Evolutionary conservation across 2,329 filamentous ascomycete genomes (phyloP), one percentile per base, ranked within the genome.

Genomic region (Lasiodiplodia sp.): DNA sequence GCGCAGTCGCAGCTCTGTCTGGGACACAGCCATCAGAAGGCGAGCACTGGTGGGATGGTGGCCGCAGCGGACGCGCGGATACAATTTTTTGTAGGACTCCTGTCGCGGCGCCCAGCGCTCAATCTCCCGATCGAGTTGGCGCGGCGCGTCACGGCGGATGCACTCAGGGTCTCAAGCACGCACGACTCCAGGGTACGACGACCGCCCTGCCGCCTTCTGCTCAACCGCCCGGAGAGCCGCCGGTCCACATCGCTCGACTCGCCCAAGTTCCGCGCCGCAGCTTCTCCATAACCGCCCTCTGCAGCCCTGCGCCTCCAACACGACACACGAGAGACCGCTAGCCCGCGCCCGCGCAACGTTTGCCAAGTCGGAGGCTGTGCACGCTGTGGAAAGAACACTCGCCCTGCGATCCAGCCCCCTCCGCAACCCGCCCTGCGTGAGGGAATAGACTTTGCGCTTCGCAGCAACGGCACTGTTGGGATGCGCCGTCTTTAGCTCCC

Each of bases 361-460:
- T 60, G 65, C 65, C 65, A 67, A 67, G 65, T 58, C 60, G 53
- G 64, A 38, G 65, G 65, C 65, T 67, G 65, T 67, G 65, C 55
- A 52, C 31, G 60, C 25, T 18, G 58, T 23, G 44, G 28, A 52
- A 37, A 63, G 58, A 63, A 63, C 47, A 38, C 31, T 37, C 60
- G n/a, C 58, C 47, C 60, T 64, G 60, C 60, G 44, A 64, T 38
- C 51, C 47, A 38, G 58, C 47, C 28, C 60, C 60, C 60, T 64
- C 60, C 21, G 14, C 60, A 38, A 34, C n/a, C 44, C 31, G 47
- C 60, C 60, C 60, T 64, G 60, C 60, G 51, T 40, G 55, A 57
- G 55, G 14, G 31, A 37, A 8, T 40, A 52, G 47, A 40, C 21
- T 40, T 64, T 28, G 40, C 60, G 31, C 28, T n/a, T 34, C 47